These are phyloP conservation scores for Blastobotrys robertii DNA, from an alignment of 805 yeast species.

Conservation along the genomic window DNA sequence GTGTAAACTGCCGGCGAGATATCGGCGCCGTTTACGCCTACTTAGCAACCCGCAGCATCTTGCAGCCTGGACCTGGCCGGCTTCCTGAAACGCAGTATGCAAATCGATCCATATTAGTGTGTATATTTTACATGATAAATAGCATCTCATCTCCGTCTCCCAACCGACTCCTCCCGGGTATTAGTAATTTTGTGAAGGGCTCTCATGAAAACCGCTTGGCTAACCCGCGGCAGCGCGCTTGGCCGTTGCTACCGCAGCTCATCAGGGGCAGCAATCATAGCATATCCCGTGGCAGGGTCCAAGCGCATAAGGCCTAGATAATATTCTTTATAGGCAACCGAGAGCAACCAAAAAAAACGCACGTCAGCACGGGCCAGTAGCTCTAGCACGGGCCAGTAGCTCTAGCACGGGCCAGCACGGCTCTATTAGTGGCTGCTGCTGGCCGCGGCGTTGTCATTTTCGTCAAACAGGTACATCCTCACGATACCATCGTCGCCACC, in stretches of 20 bases:
- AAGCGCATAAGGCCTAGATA: neutral
- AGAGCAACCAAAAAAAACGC: neutral
- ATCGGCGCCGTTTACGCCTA: too few relatives aligned
- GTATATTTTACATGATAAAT: neutral
- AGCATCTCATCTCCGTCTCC: neutral
- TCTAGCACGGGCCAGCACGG: neutral
- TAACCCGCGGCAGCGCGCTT: neutral
- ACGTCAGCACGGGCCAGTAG: neutral
- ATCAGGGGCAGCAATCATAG: too few relatives aligned
- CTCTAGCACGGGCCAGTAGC: too few relatives aligned
- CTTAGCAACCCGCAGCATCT: too few relatives aligned
- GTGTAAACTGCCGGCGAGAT: too few relatives aligned
- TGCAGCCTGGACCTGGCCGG: too few relatives aligned
- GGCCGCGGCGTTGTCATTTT: conserved; percentile 1
- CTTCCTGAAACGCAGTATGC: too few relatives aligned
- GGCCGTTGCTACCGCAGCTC: neutral
- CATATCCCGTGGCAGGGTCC: neutral
- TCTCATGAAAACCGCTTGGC: too few relatives aligned
- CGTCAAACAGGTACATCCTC: conserved; percentile 69
- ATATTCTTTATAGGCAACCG: neutral
- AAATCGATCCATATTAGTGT: neutral
- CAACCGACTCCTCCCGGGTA: too few relatives aligned
- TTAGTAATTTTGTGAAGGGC: too few relatives aligned
- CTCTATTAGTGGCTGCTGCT: too few relatives aligned
- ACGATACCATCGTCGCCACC: conserved; percentile 86